phyloP scores from a whole-genome alignment of 345 rosid genomes.

The Pistacia vera region DNA sequence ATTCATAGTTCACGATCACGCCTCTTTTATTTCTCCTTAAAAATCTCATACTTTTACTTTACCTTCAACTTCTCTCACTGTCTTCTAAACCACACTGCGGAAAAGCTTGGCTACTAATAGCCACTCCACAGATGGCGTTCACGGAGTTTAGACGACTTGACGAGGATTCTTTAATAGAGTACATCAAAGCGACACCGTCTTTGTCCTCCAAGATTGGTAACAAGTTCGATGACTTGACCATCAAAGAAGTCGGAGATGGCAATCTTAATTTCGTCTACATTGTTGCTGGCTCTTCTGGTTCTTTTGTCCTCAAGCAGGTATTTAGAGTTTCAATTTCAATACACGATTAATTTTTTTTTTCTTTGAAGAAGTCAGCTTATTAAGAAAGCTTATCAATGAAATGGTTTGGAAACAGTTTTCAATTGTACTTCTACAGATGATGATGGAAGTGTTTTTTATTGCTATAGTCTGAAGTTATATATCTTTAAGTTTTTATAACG shows the following conservation, averaged over 20 bases:
- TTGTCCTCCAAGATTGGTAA: conserved; percentile 64
- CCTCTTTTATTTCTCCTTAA: not conserved
- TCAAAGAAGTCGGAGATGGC: conserved; percentile 97
- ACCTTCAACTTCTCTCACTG: not conserved
- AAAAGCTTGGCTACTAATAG: not conserved
- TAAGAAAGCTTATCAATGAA: no score
- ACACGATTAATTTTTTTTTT: no score
- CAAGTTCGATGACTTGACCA: conserved; percentile 57
- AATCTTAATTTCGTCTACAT: conserved; percentile 92
- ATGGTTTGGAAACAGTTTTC: not conserved
- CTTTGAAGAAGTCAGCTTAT: not conserved
- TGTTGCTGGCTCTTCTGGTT: conserved; percentile 60
- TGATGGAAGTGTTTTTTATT: no score
- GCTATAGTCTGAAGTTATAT: no score
- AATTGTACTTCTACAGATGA: no score
- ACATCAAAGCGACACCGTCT: conserved; percentile 73
- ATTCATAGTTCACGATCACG: no score
- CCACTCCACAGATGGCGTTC: conserved; percentile 44
- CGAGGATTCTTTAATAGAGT: conserved; percentile 73
- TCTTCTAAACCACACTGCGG: not conserved
- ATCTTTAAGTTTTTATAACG: no score
- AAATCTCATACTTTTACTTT: no score
- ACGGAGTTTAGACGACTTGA: conserved; percentile 68
- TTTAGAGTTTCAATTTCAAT: not conserved
- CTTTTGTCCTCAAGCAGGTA: conserved; percentile 92